These are phyloP conservation scores for Musa beccarii DNA, from an alignment of 176 grass and related monocot species.

Conservation along the genomic window DNA sequence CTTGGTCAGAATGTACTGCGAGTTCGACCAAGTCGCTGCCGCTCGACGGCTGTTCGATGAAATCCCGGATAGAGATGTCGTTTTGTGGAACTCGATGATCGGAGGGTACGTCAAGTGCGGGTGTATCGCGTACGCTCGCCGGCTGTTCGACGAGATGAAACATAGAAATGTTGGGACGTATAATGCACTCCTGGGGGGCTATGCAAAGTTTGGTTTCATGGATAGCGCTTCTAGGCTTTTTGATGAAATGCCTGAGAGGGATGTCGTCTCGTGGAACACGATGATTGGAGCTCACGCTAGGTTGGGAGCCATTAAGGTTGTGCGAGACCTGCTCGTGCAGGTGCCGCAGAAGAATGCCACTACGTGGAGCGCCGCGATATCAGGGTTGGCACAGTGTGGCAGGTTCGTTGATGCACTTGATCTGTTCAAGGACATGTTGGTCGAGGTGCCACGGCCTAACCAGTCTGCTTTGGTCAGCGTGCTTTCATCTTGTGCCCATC, in stretches of 20 bases:
- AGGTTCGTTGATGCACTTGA: neutral
- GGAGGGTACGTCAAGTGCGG: constrained; percentile 13
- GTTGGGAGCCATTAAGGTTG: neutral
- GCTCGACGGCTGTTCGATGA: constrained; percentile 14
- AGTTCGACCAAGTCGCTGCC: neutral
- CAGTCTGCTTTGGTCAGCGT: constrained; percentile 23
- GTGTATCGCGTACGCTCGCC: neutral
- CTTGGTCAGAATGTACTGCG: constrained; percentile 10
- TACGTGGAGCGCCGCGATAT: constrained; percentile 20
- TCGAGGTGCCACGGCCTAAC: neutral
- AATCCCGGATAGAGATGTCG: constrained; percentile 9
- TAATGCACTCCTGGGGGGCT: constrained; percentile 11
- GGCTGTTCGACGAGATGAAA: constrained; percentile 11
- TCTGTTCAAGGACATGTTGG: constrained; percentile 15
- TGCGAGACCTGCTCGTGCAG: neutral
- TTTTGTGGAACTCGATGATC: constrained; percentile 23
- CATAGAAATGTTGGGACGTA: constrained; percentile 14
- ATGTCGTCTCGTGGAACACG: constrained; percentile 24
- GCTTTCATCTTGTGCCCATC: constrained; percentile 14
- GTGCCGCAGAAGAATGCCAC: constrained; percentile 8
- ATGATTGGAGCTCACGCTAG: constrained; percentile 21
- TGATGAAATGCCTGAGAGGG: constrained; percentile 21
- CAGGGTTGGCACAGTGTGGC: constrained; percentile 10
- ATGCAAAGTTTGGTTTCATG: constrained; percentile 5
- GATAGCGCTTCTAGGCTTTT: neutral